Evolutionary conservation across 2,329 filamentous ascomycete species (phyloP).

Genomic region (Phyllosticta citrichinensis): DNA sequence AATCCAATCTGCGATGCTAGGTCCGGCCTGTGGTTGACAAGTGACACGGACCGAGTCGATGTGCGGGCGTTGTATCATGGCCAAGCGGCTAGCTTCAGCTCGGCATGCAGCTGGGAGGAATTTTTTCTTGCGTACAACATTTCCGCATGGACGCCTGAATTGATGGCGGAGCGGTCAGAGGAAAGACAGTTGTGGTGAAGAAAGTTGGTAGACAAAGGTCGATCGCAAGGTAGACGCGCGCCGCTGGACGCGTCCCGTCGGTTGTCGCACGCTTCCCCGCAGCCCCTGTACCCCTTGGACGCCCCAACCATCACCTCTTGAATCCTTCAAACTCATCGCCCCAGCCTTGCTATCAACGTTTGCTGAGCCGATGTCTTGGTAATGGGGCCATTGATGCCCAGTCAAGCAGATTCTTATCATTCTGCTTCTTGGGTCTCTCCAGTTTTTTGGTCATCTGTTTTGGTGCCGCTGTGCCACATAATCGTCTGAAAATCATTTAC

Average conservation of each 20-base stretch:
- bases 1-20: background rate
- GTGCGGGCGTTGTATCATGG: background rate
- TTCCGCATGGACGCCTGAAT: background rate
- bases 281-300: background rate
- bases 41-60: background rate
- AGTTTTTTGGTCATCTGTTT: background rate
- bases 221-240: background rate
- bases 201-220: background rate
- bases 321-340: background rate
- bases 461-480: too few relatives aligned
- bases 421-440: background rate
- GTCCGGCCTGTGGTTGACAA: background rate
- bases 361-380: background rate
- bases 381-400: background rate
- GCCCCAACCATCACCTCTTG: background rate
- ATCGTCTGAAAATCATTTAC: too few relatives aligned
- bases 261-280: background rate
- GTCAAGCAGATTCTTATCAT: background rate
- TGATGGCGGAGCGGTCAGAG: background rate
- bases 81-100: background rate
- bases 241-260: background rate
- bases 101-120: background rate
- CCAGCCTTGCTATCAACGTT: background rate
- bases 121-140: background rate
- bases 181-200: background rate